A percentile compares a stretch with the other conserved stretches of the same genome.
Conservation (phyloP, 768 basidiomycete genomes). For the Cystofilobasidium macerans region DNA sequence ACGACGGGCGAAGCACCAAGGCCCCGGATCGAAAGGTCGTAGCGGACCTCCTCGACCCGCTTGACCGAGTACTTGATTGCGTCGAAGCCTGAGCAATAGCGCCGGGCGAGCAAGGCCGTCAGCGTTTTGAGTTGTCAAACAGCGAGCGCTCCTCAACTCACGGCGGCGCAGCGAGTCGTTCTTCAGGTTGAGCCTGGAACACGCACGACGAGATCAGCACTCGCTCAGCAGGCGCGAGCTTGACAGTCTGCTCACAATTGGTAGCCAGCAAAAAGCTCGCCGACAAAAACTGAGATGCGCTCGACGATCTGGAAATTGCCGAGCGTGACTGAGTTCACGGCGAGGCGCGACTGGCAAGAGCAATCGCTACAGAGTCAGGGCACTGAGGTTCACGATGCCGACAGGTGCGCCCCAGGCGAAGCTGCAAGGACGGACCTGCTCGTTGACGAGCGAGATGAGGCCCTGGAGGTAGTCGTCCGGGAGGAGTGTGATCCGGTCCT, state of each 20-base stretch:
- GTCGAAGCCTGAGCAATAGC: constrained; percentile 36
- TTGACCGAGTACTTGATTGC: constrained; percentile 42
- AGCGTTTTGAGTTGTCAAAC: neutral
- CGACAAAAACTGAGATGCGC: constrained; percentile 40
- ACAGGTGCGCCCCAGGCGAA: neutral
- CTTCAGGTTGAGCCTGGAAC: constrained; percentile 40
- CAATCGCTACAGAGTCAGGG: neutral
- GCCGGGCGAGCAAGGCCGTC: neutral
- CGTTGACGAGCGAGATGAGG: constrained; percentile 38
- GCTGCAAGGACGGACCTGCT: constrained; percentile 32
- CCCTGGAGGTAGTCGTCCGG: constrained; percentile 43
- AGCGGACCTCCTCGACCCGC: constrained; percentile 38
- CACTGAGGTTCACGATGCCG: no score
- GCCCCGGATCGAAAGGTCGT: neutral
- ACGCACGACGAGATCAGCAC: neutral
- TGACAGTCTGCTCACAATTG: constrained; percentile 29
- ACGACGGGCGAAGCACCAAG: constrained; percentile 9
- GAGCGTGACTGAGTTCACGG: constrained; percentile 40
- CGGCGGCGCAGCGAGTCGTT: constrained; percentile 40
- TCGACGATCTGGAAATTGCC: constrained; percentile 40
- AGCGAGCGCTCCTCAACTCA: neutral
- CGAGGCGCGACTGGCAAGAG: constrained; percentile 34
- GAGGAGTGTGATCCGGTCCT: constrained; percentile 36
- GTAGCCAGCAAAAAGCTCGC: constrained; percentile 40
- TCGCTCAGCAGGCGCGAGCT: neutral